Evolutionary conservation across 164 flowering plant species (phyloP).

Genomic region (Umbellularia californica): DNA sequence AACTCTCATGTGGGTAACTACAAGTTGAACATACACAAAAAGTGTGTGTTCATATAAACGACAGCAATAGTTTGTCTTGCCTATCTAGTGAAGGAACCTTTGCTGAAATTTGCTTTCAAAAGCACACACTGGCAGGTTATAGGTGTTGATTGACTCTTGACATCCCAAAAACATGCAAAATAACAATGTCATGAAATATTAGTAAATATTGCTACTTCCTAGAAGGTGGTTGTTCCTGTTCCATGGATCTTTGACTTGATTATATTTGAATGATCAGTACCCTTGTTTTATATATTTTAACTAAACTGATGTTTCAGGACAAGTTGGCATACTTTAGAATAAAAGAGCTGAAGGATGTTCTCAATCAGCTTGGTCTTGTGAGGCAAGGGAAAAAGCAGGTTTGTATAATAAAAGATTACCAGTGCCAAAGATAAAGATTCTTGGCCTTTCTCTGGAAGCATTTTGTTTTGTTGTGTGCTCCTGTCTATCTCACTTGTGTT

Average conservation of each 20-base stretch:
- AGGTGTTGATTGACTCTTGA: too few species aligned
- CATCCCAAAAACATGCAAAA: too few species aligned
- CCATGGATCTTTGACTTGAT: neutral
- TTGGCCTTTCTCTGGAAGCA: neutral
- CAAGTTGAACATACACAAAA: too few species aligned
- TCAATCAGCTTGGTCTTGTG: slow-evolving; percentile 52
- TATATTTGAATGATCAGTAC: neutral
- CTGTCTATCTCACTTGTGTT: neutral
- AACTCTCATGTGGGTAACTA: too few species aligned
- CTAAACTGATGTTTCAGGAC: slow-evolving; percentile 16
- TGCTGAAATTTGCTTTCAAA: too few species aligned
- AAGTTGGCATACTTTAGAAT: slow-evolving; percentile 28
- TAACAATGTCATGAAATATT: neutral
- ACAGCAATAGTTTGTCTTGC: too few species aligned
- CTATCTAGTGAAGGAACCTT: too few species aligned
- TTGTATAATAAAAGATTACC: slow-evolving; percentile 3
- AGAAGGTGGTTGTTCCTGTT: neutral
- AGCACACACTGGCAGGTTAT: too few species aligned
- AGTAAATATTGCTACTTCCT: neutral
- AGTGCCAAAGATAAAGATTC: neutral
- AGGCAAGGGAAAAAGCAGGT: slow-evolving; percentile 97
- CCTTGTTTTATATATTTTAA: neutral
- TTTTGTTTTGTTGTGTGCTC: neutral
- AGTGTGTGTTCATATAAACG: too few species aligned
- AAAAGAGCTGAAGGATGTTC: slow-evolving; percentile 38